Evolutionary conservation across 2,329 filamentous ascomycete genomes (phyloP), one percentile per base, ranked within the genome.

Genomic region (Colletotrichum gloeosporioides): DNA sequence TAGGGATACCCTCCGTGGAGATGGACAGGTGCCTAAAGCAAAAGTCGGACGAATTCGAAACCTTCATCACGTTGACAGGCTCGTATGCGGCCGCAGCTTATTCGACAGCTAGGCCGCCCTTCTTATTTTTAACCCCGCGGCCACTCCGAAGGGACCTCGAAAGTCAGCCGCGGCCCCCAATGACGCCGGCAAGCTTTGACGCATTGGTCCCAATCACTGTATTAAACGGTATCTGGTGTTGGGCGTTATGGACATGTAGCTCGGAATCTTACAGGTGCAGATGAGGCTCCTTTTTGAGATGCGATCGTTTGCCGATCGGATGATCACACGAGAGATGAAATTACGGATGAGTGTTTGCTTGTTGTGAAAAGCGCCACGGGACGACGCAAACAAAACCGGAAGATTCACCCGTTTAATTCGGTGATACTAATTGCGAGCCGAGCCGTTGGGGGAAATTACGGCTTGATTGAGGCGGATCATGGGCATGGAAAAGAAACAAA

Each of bases 181-280:
- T 49, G 44, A 49, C 10, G n/a, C n/a, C 22, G 44, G 44, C 44
- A 22, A 49, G 7, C 44, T 49, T 49, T 13, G n/a, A n/a, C 44
- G 44, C n/a, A 49, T 8, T 49, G n/a, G n/a, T 31, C 7, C 8
- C 31, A 31, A 9, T 31, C 7, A 31, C 31, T 32, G 27, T 29
- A 10, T 32, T 9, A 34, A 34, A 34, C 12, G 32, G 10, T 7
- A 4, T 13, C n/a, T 53, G n/a, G 3, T 22, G 13, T 53, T 13
- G n/a, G 0, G 4, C 3, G 44, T 10, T 10, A n/a, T 12, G 10
- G 1, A 0, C 0, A 1, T 49, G 44, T 22, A 53, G 44, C 44
- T 53, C 44, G 3, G 44, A 22, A 53, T 53, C n/a, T 53, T 53
- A 53, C n/a, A 53, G 44, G n/a, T 15, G 44, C n/a, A 22, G 44